Percentiles rank a stretch among this genome's conserved stretches.
phyloP scores from a whole-genome alignment of 1,139 yeast species.

The Sugiyamaella novakii region DNA sequence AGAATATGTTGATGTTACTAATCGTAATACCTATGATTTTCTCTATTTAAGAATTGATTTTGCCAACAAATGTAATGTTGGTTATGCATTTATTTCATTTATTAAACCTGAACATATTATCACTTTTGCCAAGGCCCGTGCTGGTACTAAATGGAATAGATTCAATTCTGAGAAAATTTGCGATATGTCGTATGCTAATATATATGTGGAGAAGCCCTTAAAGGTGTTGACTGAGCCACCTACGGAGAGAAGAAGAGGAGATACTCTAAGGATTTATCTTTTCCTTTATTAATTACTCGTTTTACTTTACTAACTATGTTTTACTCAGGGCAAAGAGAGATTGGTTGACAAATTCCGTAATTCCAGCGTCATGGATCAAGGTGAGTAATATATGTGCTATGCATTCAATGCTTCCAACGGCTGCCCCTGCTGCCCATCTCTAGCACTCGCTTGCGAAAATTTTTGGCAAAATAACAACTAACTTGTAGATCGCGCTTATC shows the following conservation, averaged over 20 bases:
- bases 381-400: conserved; percentile 21
- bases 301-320: conserved; percentile 7
- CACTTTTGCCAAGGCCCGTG: conserved; percentile 48
- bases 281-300: background rate
- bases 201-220: conserved; percentile 34
- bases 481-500: conserved; percentile 42
- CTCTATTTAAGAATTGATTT: conserved; percentile 56
- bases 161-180: conserved; percentile 54
- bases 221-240: conserved; percentile 2
- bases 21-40: conserved; percentile 55
- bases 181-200: conserved; percentile 53
- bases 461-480: background rate
- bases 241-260: no score
- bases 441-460: background rate
- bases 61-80: conserved; percentile 54
- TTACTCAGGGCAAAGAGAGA: conserved; percentile 49
- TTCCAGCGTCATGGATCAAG: conserved; percentile 53
- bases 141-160: conserved; percentile 51
- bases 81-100: conserved; percentile 56
- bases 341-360: conserved; percentile 51
- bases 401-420: conserved; percentile 1
- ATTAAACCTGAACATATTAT: conserved; percentile 48
- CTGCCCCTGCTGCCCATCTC: background rate
- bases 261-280: no score
- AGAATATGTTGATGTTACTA: conserved; percentile 50